Evolutionary conservation across 768 basidiomycete species (phyloP), one percentile per base, ranked within the genome.

Genomic region (Ramaria rubella): DNA sequence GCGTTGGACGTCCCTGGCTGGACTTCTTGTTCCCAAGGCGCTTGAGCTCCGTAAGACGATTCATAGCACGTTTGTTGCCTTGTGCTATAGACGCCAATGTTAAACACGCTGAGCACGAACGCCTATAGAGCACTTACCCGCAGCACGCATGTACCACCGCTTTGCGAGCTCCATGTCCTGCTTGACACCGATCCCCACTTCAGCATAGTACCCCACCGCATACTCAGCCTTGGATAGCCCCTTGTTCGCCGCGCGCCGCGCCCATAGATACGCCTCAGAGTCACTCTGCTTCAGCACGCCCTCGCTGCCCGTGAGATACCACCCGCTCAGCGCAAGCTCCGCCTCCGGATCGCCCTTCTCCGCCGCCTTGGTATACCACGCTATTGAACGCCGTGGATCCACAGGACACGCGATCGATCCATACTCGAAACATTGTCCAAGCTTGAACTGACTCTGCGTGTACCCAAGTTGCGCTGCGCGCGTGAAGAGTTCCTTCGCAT

Each of bases 211-310:
- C 24, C 95, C 96, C 19, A 98, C 95, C 9, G 96, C 96, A 72
- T 97, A 99, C 71, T 99, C 96, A 0, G 96, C 96, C 70, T 96
- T 97, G 67, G 87, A 87, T 64, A 96, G 67, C 5, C 95, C 96
- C 71, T 96, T 97, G 70, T 97, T 96, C 23, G 94, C 96, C 17
- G 94, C 94, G 53, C 91, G 81, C 30, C 94, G 78, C 11, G 95
- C 96, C 96, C 96, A 99, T 38, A 99, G 71, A 70, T 96, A 99
- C n/a, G 96, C 96, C 69, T 99, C 96, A 2, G 88, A 89, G 69
- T 99, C 96, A 64, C 90, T 94, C 75, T 98, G 96, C 72, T 96
- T 96, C 65, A 99, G 72, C 1, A 98, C 91, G 2, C 90, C 90
- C 65, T 98, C 95, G 67, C 85, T 91, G 2, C 92, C 92, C 0